phyloP scores from a whole-genome alignment of 228 moss, liverwort and hornwort genomes.

The Sphagnum fallax region DNA sequence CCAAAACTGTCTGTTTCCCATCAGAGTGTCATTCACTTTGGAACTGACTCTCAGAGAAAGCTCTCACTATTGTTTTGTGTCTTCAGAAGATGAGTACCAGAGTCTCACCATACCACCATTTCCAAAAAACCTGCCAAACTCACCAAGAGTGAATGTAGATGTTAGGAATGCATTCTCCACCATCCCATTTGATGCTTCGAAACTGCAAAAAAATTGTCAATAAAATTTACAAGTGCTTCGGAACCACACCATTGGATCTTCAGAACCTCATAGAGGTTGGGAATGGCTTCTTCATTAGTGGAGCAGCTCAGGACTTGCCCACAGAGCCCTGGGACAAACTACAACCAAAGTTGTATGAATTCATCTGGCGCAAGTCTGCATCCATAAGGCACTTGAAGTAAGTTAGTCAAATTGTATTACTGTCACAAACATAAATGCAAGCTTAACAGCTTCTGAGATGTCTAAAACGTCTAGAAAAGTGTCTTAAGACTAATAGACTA shows the following conservation, averaged over 20 bases:
- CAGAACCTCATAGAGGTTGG: conserved; percentile 69
- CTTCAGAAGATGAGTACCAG: conserved; percentile 86
- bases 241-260: neutral
- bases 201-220: neutral
- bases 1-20: conserved; percentile 70
- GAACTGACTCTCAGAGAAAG: conserved; percentile 60
- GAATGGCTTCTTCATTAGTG: conserved; percentile 62
- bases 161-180: too few species aligned
- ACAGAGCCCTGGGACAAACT: conserved; percentile 77
- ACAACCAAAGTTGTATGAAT: conserved; percentile 73
- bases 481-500: conserved; percentile 35
- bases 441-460: neutral
- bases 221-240: neutral
- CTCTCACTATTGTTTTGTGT: conserved; percentile 78
- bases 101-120: conserved; percentile 48
- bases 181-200: too few species aligned
- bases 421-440: neutral
- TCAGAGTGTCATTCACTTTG: conserved; percentile 38
- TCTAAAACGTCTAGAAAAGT: conserved; percentile 34
- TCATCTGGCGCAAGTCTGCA: conserved; percentile 86
- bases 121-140: conserved; percentile 63
- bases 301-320: conserved; percentile 79
- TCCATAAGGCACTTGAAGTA: neutral
- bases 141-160: too few species aligned
- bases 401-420: neutral